These are phyloP conservation scores for Mycena indigotica DNA, from an alignment of 768 basidiomycete species.

Conservation along the genomic window DNA sequence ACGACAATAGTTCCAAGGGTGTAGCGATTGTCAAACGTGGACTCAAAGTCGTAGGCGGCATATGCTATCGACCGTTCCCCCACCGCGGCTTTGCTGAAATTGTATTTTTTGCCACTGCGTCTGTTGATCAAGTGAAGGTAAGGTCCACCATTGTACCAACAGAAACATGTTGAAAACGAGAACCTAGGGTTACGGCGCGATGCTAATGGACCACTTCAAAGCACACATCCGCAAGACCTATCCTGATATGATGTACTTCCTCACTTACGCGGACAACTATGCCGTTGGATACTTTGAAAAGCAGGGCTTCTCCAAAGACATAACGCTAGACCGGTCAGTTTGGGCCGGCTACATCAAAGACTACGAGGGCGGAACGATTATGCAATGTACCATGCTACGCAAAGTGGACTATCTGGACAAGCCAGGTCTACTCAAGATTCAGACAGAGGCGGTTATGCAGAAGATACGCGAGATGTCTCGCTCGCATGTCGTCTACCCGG, in stretches of 20 bases:
- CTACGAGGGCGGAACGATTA: conserved; percentile 98
- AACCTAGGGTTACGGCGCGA: conserved; percentile 89
- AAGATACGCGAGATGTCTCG: conserved; percentile 87
- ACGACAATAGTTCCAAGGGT: conserved; percentile 88
- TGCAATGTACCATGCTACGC: conserved; percentile 96
- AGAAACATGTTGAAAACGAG: not conserved
- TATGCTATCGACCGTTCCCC: conserved; percentile 95
- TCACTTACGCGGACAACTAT: conserved; percentile 99
- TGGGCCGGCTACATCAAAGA: conserved; percentile 99
- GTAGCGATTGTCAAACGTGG: conserved; percentile 95
- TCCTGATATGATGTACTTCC: conserved; percentile 88
- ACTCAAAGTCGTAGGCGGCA: conserved; percentile 94
- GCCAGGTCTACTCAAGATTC: conserved; percentile 68
- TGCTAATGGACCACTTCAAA: conserved; percentile 99
- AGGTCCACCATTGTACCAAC: conserved; percentile 16
- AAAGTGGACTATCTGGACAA: conserved; percentile 90
- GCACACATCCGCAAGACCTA: conserved; percentile 83
- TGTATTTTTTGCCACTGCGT: conserved; percentile 97
- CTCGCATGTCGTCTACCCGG: conserved; percentile 84
- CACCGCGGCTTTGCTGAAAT: conserved; percentile 96
- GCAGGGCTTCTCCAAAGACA: conserved; percentile 98
- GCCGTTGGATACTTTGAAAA: conserved; percentile 99
- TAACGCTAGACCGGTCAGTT: conserved; percentile 82
- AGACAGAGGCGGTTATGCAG: conserved; percentile 85
- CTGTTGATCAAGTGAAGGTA: conserved; percentile 97